Conservation (phyloP, 176 grass and related monocot species). For the Urochloa ruziziensis region DNA sequence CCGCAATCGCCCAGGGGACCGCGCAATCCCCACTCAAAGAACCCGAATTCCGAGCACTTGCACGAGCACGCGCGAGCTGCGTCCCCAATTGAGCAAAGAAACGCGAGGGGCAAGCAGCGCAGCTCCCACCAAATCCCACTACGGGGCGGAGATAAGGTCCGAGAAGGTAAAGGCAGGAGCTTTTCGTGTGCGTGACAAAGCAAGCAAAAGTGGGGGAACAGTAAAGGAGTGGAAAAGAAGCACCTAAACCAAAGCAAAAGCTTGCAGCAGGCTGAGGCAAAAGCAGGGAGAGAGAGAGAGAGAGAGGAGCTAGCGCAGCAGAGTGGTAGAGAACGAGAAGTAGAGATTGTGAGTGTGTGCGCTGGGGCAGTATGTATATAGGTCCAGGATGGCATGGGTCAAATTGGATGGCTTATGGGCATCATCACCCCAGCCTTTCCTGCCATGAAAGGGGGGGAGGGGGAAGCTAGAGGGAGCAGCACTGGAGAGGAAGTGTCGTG, state of each 20-base stretch:
- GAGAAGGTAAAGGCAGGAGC: constrained; percentile 55
- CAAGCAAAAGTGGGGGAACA: constrained; percentile 42
- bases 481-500: constrained; percentile 9
- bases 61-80: constrained; percentile 12
- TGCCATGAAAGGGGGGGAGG: constrained; percentile 62
- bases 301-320: background rate
- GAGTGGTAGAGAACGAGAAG: constrained; percentile 11
- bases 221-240: constrained; percentile 44
- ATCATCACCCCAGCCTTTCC: constrained; percentile 64
- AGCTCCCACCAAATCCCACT: constrained; percentile 60
- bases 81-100: constrained; percentile 35
- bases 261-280: constrained; percentile 36
- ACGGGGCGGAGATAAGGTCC: constrained; percentile 36
- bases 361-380: constrained; percentile 32
- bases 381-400: constrained; percentile 45
- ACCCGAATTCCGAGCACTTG: constrained; percentile 6
- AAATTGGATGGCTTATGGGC: constrained; percentile 60
- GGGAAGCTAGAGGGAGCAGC: constrained; percentile 28
- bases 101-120: constrained; percentile 34
- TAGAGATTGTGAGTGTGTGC: constrained; percentile 25
- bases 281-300: constrained; percentile 25
- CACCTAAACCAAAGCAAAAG: constrained; percentile 54
- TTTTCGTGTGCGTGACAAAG: constrained; percentile 73
- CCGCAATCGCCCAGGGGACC: constrained; percentile 36
- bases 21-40: background rate